Evolutionary conservation across 768 basidiomycete genomes (phyloP), one percentile per base, ranked within the genome.

Genomic region (Tricholoma furcatifolium): DNA sequence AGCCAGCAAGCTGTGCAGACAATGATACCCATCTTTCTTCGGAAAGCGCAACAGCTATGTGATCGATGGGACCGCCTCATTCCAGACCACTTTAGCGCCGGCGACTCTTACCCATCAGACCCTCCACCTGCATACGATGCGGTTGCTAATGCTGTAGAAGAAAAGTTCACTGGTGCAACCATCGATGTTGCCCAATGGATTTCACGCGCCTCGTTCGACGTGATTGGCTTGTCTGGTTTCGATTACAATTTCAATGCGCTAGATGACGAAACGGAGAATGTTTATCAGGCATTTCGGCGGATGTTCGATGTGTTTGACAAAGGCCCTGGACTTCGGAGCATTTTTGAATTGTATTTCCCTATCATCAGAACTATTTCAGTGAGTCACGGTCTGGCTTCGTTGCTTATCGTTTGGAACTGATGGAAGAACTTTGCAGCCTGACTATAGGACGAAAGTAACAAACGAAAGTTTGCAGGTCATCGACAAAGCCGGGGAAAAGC

Each of bases 121-220:
- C 53, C 52, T 21, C 54, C 51, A 3, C 52, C 52, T 17, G 54
- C 53, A 20, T 56, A 57, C 23, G 55, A 46, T 44, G 47, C 52
- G 40, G 53, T 46, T 10, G 42, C 50, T 6, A 31, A 10, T 38
- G 10, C 58, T 1, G n/a, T 53, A 12, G 50, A 54, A n/a, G 51
- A 57, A 21, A 55, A 56, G 18, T 43, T 50, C 27, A 32, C 38
- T 38, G 50, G 57, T 24, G 54, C 56, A 3, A 63, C 65, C 6
- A 63, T 86, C 47, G 82, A 86, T 54, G 70, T 84, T 18, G 67
- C 74, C 20, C 75, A 77, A 51, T 86, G 82, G 79, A 62, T 84
- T n/a, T 80, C 80, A 11, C 78, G 83, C 23, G 77, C 79, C 0
- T 78, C 83, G 1, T 80, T 87, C 51, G 85, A 87, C 57, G 74